Conservation (phyloP, 106 monocot species). For the Platanthera guangdongensis region DNA sequence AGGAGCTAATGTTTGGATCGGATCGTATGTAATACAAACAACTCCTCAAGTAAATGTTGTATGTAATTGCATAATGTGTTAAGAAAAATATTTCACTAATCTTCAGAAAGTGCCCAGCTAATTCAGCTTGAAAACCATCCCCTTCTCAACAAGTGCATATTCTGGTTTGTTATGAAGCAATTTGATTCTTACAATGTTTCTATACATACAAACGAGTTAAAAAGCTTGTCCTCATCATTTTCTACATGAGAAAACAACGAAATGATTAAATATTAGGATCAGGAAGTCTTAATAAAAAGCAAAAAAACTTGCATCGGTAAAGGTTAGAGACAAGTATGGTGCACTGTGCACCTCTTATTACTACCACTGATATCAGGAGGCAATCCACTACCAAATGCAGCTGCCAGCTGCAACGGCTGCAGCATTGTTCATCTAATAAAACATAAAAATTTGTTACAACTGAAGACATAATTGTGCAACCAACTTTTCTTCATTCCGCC, state of each 20-base stretch:
- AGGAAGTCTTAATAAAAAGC: not conserved
- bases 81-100: slow-evolving; percentile 10
- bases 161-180: slow-evolving; percentile 86
- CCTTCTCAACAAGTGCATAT: slow-evolving; percentile 82
- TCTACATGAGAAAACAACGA: slow-evolving; percentile 28
- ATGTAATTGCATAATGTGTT: not conserved
- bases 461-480: too few relatives aligned
- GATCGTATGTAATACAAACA: too few relatives aligned
- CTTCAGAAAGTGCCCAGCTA: too few relatives aligned
- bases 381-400: slow-evolving; percentile 22
- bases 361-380: slow-evolving; percentile 24
- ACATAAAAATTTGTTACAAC: too few relatives aligned
- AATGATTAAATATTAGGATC: not conserved
- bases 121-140: slow-evolving; percentile 96
- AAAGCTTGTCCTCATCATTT: slow-evolving; percentile 85
- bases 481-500: too few relatives aligned
- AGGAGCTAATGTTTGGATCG: too few relatives aligned
- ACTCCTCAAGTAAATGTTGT: too few relatives aligned
- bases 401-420: too few relatives aligned
- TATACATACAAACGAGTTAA: slow-evolving; percentile 85
- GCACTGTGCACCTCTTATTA: slow-evolving; percentile 14
- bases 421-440: too few relatives aligned
- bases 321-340: slow-evolving; percentile 18
- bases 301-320: slow-evolving; percentile 11
- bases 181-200: slow-evolving; percentile 81